A percentile compares a stretch with the other conserved stretches of the same genome.
Evolutionary conservation across 495 filamentous ascomycete species (phyloP).

Genomic region (Aspergillus leporis): DNA sequence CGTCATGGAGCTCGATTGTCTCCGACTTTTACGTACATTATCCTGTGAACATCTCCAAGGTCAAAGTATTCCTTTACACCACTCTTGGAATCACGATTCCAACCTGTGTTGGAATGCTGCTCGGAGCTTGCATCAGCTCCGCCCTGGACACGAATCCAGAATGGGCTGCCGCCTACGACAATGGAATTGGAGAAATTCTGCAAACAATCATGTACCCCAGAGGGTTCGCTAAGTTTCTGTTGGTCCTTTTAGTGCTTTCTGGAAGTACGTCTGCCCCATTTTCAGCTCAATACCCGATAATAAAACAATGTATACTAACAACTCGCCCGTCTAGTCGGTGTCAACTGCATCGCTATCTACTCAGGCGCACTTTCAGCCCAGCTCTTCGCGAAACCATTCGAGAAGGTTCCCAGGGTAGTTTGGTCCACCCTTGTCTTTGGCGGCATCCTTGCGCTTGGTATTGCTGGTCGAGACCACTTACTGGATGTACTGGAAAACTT

Average conservation of each 20-base stretch:
- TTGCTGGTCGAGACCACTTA: constrained; percentile 42
- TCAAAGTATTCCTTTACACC: constrained; percentile 54
- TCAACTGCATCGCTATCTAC: constrained; percentile 49
- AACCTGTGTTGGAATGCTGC: constrained; percentile 55
- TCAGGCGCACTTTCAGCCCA: constrained; percentile 41
- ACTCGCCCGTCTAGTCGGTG: constrained; percentile 21
- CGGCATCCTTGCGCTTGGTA: constrained; percentile 39
- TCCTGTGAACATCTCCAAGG: constrained; percentile 48
- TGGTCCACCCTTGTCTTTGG: constrained; percentile 44
- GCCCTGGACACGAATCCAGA: constrained; percentile 48
- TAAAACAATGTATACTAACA: constrained; percentile 2
- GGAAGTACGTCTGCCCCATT: constrained; percentile 28
- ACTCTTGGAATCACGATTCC: constrained; percentile 48
- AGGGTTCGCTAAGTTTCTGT: constrained; percentile 59
- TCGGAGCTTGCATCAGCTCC: constrained; percentile 55
- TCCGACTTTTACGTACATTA: constrained; percentile 66
- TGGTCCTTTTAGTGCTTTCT: constrained; percentile 56
- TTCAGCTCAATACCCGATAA: not conserved
- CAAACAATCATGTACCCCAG: constrained; percentile 53
- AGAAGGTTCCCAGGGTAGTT: constrained; percentile 40
- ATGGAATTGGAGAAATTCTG: constrained; percentile 60
- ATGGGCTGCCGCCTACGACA: constrained; percentile 48
- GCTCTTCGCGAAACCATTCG: constrained; percentile 40
- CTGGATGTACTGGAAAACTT: constrained; percentile 51
- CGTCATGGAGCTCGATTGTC: constrained; percentile 60